A percentile compares a stretch with the other conserved stretches of the same genome.
These are phyloP conservation scores for Venturia aucupariae DNA, from an alignment of 2,329 filamentous ascomycete genomes.

Conservation along the genomic window DNA sequence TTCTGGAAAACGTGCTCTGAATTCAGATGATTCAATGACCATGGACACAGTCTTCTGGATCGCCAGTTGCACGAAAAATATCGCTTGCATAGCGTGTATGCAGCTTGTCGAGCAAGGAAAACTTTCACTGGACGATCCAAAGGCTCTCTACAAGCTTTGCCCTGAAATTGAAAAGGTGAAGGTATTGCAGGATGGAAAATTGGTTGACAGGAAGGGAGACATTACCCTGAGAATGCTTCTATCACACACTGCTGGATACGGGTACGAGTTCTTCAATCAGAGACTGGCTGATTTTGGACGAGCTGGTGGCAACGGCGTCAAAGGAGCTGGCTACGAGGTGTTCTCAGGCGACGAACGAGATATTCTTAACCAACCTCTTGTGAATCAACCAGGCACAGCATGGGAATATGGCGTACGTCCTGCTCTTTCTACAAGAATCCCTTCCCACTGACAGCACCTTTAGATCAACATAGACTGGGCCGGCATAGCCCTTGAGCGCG, in stretches of 20 bases:
- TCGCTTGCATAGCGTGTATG: conserved; percentile 25
- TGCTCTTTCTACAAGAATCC: not conserved
- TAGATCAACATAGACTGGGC: conserved; percentile 45
- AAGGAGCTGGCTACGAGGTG: conserved; percentile 13
- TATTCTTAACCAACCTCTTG: conserved; percentile 7
- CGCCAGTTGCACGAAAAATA: conserved; percentile 39
- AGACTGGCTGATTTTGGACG: conserved; percentile 34
- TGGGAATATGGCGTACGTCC: conserved; percentile 14
- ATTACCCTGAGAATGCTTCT: conserved; percentile 45
- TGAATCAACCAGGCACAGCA: conserved; percentile 13
- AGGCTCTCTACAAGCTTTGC: conserved; percentile 23
- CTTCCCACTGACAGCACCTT: conserved; percentile 14
- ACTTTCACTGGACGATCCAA: conserved; percentile 27
- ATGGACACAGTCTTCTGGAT: conserved; percentile 53
- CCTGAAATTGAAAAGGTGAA: conserved; percentile 33
- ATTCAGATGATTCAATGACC: conserved; percentile 43
- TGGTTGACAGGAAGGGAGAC: conserved; percentile 30
- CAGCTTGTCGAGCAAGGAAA: conserved; percentile 31
- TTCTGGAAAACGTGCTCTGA: conserved; percentile 32
- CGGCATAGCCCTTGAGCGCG: conserved; percentile 38
- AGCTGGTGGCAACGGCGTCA: not conserved
- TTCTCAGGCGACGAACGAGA: conserved; percentile 3
- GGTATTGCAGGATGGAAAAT: conserved; percentile 23
- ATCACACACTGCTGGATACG: conserved; percentile 40
- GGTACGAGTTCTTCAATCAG: conserved; percentile 48